Conservation (phyloP, 257 asterid genomes). For the Fraxinus quadrangulata region DNA sequence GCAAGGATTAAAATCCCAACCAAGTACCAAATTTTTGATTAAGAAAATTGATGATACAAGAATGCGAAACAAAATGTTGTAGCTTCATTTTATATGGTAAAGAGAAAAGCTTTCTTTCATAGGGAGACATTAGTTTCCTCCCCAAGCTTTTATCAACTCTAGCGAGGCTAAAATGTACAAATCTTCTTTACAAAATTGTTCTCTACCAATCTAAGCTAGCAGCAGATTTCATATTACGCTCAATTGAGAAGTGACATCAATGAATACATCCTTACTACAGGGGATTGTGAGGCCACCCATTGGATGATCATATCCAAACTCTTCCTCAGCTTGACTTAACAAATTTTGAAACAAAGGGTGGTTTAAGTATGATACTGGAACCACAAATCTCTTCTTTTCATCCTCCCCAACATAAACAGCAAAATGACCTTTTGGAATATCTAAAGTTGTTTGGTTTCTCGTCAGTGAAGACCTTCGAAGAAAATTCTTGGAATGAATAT, state of each 20-base stretch:
- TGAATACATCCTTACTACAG: conserved; percentile 29
- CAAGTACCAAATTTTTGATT: neutral
- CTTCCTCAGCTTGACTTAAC: conserved; percentile 31
- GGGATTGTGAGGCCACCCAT: conserved; percentile 45
- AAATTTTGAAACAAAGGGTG: conserved; percentile 37
- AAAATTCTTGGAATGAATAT: conserved; percentile 43
- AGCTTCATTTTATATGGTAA: neutral
- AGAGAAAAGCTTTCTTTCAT: neutral
- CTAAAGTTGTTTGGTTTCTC: conserved; percentile 25
- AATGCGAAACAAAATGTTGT: neutral
- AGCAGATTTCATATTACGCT: neutral
- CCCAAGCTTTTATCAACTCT: neutral
- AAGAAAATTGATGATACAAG: neutral
- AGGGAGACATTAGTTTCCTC: neutral
- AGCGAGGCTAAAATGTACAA: neutral
- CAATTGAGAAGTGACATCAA: conserved; percentile 29
- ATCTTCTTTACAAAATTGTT: conserved; percentile 8
- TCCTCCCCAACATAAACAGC: conserved; percentile 60
- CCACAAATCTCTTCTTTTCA: conserved; percentile 35
- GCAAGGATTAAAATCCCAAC: neutral
- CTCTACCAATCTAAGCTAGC: neutral
- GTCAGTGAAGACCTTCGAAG: conserved; percentile 39
- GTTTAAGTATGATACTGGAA: conserved; percentile 36
- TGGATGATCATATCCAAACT: conserved; percentile 36
- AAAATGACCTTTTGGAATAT: conserved; percentile 58